phyloP scores from a whole-genome alignment of 148 eudicot species.

The Persicaria tinctoria region DNA sequence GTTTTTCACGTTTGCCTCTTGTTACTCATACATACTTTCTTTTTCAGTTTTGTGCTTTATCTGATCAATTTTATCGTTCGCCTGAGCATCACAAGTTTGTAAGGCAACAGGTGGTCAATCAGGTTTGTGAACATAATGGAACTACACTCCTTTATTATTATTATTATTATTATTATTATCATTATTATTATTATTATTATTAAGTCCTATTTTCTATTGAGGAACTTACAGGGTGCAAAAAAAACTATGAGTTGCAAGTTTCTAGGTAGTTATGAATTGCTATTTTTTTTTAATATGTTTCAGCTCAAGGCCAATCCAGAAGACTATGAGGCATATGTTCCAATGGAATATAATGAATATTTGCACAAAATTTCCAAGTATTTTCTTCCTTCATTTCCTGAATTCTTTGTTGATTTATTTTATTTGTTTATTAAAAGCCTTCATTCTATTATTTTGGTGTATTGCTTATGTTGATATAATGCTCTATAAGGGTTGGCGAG shows the following conservation, averaged over 20 bases:
- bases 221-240: neutral
- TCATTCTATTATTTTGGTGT: neutral
- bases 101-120: conserved; percentile 72
- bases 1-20: neutral
- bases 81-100: conserved; percentile 88
- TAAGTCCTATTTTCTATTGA: neutral
- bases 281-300: conserved; percentile 4
- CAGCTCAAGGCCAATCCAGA: conserved; percentile 78
- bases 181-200: neutral
- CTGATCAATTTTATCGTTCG: conserved; percentile 78
- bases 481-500: conserved; percentile 8
- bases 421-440: neutral
- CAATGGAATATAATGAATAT: conserved; percentile 83
- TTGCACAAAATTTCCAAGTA: conserved; percentile 80
- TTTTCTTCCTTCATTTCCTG: conserved; percentile 2
- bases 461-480: neutral
- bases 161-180: too few species aligned
- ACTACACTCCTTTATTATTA: neutral
- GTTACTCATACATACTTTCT: neutral
- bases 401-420: neutral
- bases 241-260: neutral
- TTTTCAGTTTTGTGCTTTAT: conserved; percentile 73
- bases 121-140: conserved; percentile 31
- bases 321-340: conserved; percentile 80
- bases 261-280: conserved; percentile 1